Evolutionary conservation across 768 basidiomycete genomes (phyloP), one percentile per base, ranked within the genome.

Genomic region (Russula foetens): DNA sequence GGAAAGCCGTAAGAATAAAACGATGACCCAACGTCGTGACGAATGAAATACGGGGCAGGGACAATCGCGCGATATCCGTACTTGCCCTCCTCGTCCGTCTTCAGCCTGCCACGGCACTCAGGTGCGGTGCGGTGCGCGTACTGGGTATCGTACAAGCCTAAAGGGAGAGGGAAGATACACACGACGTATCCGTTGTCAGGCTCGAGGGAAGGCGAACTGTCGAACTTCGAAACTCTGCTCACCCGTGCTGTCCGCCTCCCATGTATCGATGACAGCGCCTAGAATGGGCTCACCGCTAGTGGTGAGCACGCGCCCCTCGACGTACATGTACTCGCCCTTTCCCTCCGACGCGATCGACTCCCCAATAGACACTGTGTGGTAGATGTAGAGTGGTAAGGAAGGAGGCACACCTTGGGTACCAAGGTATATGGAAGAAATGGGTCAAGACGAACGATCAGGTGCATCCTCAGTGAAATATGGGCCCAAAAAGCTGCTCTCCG

Each of bases 381-480:
- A 19, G 39, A 41, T 41, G 39, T 19, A 12, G 11, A 35, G 14
- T 12, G 6, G 35, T 12, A 12, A 35, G 35, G 14, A 35, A 35
- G 8, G 35, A 12, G 35, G 35, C 9, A 5, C 31, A 33, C 31
- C 4, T 4, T 35, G 35, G 2, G 35, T 11, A 12, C 35, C 14
- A 35, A 7, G 11, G 39, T 8, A 8, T 9, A 24, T 15, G 28
- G 7, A n/a, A 31, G 23, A 50, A 23, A 48, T 15, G 0, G n/a
- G n/a, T n/a, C n/a, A 4, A 19, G 17, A 69, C 81, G 67, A 66
- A 90, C 89, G 70, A 41, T 90, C 81, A n/a, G 82, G 80, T 17
- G 88, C 82, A 67, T 92, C 89, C 19, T 85, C 83, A 3, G 87
- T 89, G 67, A 79, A 85, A 75, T 92, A 93, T 2, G 91, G 90